Evolutionary conservation across 768 basidiomycete genomes (phyloP), one percentile per base, ranked within the genome.

Genomic region (Suillus placidus): DNA sequence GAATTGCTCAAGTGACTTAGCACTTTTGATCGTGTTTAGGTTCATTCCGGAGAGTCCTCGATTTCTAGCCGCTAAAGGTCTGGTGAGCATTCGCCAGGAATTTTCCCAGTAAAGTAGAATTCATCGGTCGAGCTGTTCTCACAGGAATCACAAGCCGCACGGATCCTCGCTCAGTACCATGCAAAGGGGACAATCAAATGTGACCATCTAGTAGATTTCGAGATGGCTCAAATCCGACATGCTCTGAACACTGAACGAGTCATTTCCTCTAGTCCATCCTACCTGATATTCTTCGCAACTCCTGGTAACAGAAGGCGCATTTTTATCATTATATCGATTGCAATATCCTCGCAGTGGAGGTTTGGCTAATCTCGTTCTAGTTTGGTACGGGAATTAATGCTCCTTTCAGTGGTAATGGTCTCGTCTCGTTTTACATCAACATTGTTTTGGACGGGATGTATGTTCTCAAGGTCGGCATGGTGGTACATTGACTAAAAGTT

Each of bases 301-400:
- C 82, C 83, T 6, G 91, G 90, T 3, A 93, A 93, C 73, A 79
- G 86, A 38, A 86, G 83, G 69, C 83, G 92, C 5, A 86, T 92
- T 86, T 77, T 82, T 56, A 82, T 92, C 60, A 85, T 93, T 66
- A 77, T 92, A 66, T 86, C 82, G 1, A 83, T 92, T 54, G 88
- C 87, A 6, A 71, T 90, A 30, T 92, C 90, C 74, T 88, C 88
- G 0, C 92, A 93, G 67, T 92, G 90, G 91, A 88, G 86, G 85
- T 87, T 62, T 51, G 79, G 62, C 3, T 32, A 30, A 32, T n/a
- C 43, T 64, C 30, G 23, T 34, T 34, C 5, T 69, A 20, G 38
- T 51, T 49, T 32, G 37, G 14, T 42, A 42, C n/a, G 18, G 57
- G 26, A 26, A 45, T 23, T 67, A 38, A 55, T 2, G 13, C 34